Evolutionary conservation across 768 basidiomycete genomes (phyloP).

Genomic region (Imleria badia): DNA sequence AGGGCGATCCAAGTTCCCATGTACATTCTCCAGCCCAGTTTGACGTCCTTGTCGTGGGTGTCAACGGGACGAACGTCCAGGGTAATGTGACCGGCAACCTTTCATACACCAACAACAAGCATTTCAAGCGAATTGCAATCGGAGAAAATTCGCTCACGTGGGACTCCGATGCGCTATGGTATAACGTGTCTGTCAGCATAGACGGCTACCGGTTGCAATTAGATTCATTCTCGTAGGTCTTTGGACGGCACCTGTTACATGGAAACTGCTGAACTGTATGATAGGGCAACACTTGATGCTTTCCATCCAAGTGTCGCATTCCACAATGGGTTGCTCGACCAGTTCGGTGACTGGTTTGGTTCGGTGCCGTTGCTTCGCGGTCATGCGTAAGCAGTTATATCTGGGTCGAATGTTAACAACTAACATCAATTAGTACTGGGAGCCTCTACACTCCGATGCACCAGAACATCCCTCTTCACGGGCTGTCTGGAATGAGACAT

Average conservation of each 20-base stretch:
- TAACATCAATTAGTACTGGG: slow-evolving; percentile 1
- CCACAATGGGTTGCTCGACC: slow-evolving; percentile 14
- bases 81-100: background rate
- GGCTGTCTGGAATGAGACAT: slow-evolving; percentile 10
- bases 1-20: slow-evolving; percentile 13
- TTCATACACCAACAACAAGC: background rate
- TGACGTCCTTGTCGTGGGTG: slow-evolving; percentile 2
- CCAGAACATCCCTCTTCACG: background rate
- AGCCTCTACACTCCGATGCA: background rate
- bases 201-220: slow-evolving; percentile 9
- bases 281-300: slow-evolving; percentile 7
- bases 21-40: slow-evolving; percentile 4
- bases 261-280: background rate
- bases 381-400: slow-evolving; percentile 9
- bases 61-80: slow-evolving; percentile 12
- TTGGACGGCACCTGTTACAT: no score
- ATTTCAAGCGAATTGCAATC: slow-evolving; percentile 7
- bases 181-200: slow-evolving; percentile 7
- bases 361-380: slow-evolving; percentile 14
- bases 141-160: slow-evolving; percentile 10
- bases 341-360: slow-evolving; percentile 7
- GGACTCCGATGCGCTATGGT: slow-evolving; percentile 13
- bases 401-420: no score
- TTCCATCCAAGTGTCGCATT: slow-evolving; percentile 16
- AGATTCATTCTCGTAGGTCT: slow-evolving; percentile 13